Base-by-base conservation (phyloP, 2,329 filamentous ascomycete species). In the Ophiocordyceps robertsii region DNA sequence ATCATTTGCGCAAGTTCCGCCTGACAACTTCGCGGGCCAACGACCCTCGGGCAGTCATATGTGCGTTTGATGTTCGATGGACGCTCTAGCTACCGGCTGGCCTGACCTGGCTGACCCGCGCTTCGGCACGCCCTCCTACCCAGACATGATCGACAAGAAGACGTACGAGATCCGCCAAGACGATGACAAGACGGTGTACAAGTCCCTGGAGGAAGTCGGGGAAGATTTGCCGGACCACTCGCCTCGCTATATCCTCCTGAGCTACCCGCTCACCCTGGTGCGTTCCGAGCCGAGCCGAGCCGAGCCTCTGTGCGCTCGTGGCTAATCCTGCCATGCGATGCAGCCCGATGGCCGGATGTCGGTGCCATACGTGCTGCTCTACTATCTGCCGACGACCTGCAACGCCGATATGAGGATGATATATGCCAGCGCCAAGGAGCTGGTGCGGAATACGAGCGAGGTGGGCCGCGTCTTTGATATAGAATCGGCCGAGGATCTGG, bases 181-280 rank as follows among this genome's bases (percentile, higher is more conserved):
- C 51, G 81, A 88, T 49, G 81, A 84, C 47, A 75, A 84, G 58
- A 68, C 67, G 2, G 77, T 89, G 45, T 96, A 95, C 69, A 83
- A 75, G 39, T 80, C 82, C 49, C 75, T 98, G 53, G 76, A 82
- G 47, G 82, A 88, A 44, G 70, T 98, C 44, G 80, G 72, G 47
- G 90, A 96, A 42, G 89, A 95, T 56, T 76, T 98, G 16, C 92
- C 92, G 9, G 90, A 95, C 53, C 86, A 95, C 58, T 80, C 87
- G 7, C 92, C 92, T 12, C 78, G 92, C 46, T 98, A 87, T 55
- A 74, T 98, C 27, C 72, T 96, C 44, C 70, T 98, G 40, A 94
- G 87, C 64, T 92, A 96, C 59, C 92, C 92, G 0, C 60, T 95
- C 52, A 95, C 85, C 1, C 64, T 93, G 63, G 88, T 94, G 67